Conservation (phyloP, 192 early-diverging fungal species). For the Haplosporangium gracile region DNA sequence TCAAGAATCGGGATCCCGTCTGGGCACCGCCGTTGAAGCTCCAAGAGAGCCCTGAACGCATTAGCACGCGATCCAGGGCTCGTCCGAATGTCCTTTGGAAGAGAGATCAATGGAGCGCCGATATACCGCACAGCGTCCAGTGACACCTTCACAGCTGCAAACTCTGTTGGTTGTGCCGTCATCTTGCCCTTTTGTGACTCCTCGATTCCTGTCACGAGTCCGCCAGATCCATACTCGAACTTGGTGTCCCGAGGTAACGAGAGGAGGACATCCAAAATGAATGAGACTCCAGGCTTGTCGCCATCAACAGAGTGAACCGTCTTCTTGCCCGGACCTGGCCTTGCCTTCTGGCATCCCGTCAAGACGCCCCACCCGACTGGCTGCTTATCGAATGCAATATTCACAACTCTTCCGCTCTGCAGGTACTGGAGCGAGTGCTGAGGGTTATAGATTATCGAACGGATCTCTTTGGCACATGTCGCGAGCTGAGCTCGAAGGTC, state of each 20-base stretch:
- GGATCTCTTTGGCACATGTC: constrained; percentile 69
- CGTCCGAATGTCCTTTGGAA: constrained; percentile 80
- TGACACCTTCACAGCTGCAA: constrained; percentile 79
- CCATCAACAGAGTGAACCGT: background rate
- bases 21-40: constrained; percentile 76
- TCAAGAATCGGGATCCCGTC: constrained; percentile 85
- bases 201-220: constrained; percentile 56
- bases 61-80: background rate
- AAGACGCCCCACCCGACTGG: constrained; percentile 95
- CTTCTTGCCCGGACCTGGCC: constrained; percentile 8
- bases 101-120: constrained; percentile 78
- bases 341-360: constrained; percentile 36
- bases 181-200: constrained; percentile 52
- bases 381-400: constrained; percentile 62
- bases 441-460: constrained; percentile 82
- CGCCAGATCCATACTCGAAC: constrained; percentile 71
- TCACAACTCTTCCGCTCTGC: constrained; percentile 84
- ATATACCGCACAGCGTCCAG: constrained; percentile 79
- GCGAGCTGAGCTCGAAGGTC: constrained; percentile 79
- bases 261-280: constrained; percentile 87
- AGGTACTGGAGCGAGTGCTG: constrained; percentile 79
- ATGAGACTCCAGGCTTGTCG: constrained; percentile 23
- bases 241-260: background rate
- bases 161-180: constrained; percentile 36
- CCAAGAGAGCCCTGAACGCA: constrained; percentile 67